Evolutionary conservation across 2,329 filamentous ascomycete genomes (phyloP), one percentile per base, ranked within the genome.

Genomic region (Blastomyces percursus): DNA sequence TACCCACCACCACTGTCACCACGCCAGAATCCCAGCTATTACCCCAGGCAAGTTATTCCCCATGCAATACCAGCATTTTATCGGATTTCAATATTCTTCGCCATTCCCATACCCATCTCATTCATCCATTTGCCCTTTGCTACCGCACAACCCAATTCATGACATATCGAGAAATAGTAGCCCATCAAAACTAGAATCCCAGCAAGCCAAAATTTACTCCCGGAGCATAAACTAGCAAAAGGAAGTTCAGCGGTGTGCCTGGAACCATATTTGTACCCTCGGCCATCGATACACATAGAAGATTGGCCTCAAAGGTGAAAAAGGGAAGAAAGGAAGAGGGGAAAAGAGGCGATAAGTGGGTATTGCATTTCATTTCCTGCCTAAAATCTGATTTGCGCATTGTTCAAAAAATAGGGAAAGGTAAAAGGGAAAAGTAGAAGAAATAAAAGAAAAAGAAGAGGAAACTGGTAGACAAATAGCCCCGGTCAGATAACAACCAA

Each of bases 401-500:
- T 50, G 46, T 64, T 61, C 32, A 38, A 40, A 14, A 62, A 58
- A 11, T 14, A 52, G 44, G 62, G 35, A 16, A 32, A 42, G 32
- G 60, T 38, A 14, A 30, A 30, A 30, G 27, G 32, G 30, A 16
- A 2, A 30, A 30, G 27, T 30, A 30, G 27, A 2, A 30, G 27
- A 30, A 2, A 30, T 30, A 30, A 46, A 19, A 21, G 32, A 38
- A 44, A n/a, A 27, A 21, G 40, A 11, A 38, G n/a, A 21, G 21
- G n/a, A 2, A 56, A 54, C 2, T 9, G 14, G 51, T 1, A n/a
- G 30, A 42, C 27, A 7, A 30, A 27, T 30, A 30, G 32, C 16
- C 30, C 30, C 50, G 14, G 27, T 54, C 27, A 54, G 16, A 54
- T 32, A 54, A 56, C 14, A 35, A 35, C 32, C 35, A 30, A 24